Conservation (phyloP, 2,329 filamentous ascomycete species). For the Coniochaeta sp. region DNA sequence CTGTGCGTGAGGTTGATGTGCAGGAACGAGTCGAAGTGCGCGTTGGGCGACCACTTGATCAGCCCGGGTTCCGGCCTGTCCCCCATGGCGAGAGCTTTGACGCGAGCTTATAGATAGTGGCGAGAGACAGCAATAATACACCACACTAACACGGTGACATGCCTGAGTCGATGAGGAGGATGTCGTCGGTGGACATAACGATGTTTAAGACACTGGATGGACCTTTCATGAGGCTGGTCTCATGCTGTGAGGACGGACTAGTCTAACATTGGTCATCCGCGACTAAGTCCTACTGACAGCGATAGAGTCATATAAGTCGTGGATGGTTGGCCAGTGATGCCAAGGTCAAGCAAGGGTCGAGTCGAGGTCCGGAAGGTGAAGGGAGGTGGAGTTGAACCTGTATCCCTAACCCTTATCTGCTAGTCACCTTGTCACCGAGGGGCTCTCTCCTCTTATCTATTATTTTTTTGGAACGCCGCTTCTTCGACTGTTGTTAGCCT, state of each 20-base stretch:
- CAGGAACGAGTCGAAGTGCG: constrained; percentile 51
- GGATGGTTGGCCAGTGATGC: not conserved
- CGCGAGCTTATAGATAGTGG: not conserved
- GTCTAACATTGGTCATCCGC: not conserved
- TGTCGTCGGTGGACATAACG: not conserved
- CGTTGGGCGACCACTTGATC: constrained; percentile 59
- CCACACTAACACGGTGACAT: not conserved
- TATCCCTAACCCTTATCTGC: constrained; percentile 12
- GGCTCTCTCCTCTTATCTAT: not conserved
- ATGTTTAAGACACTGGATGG: not conserved
- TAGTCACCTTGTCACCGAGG: not conserved
- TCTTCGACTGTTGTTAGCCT: too few relatives aligned
- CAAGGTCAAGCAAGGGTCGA: not conserved
- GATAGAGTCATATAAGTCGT: not conserved
- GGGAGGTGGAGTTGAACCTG: too few relatives aligned
- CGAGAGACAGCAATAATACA: not conserved
- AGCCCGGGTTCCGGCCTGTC: constrained; percentile 54
- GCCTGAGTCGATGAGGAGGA: not conserved
- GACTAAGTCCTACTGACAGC: not conserved
- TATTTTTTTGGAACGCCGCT: not conserved
- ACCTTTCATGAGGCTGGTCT: not conserved
- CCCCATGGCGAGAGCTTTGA: constrained; percentile 31
- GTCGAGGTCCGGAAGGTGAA: not conserved
- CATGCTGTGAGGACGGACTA: not conserved
- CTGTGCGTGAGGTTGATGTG: constrained; percentile 59